Base-by-base conservation (phyloP, 352 stramenopile genomes). In the Pythium dissotocum region DNA sequence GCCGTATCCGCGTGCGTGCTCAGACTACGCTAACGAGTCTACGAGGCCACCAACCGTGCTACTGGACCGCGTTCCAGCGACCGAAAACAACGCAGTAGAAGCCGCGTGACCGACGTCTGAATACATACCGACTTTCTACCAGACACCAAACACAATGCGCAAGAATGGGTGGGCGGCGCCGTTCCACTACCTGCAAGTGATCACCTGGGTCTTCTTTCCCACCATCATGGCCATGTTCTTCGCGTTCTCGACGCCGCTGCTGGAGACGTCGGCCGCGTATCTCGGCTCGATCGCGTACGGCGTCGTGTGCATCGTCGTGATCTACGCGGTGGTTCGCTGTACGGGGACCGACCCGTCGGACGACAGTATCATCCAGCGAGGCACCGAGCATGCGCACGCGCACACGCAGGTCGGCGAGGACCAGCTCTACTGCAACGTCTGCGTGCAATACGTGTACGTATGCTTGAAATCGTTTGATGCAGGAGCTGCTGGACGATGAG, bases 401-500 rank as follows among this genome's bases (percentile, higher is more conserved):
- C 38, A 75, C 71, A 26, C 74, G 53, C 26, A 70, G 51, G 63
- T 67, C 21, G 26, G 69, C 67, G 52, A 85, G 1, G 74, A 93
- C 54, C 76, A 86, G 51, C 83, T 93, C 30, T 95, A 93, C 73
- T 95, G 88, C 82, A 92, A 95, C 63, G 88, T 95, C 46, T 95
- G 88, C 72, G 89, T 87, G 72, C 83, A 90, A 87, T 93, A 91
- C 61, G 88, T 95, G 82, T 93, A 89, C 64, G 86, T 88, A 24
- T 24, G 21, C 21, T 24, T 24, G 21, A 24, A 24, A 24, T 24
- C 21, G 21, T 24, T 24, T 24, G 21, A 3, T 24, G 40, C 6
- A 8, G 13, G 40, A 49, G 18, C 40, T 24, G 18, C 13, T 49
- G 40, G 40, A 18, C 4, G 5, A 21, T 30, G 55, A 14, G 55